Base-by-base conservation (phyloP, 495 filamentous ascomycete genomes). In the Penicillium malachiteum region DNA sequence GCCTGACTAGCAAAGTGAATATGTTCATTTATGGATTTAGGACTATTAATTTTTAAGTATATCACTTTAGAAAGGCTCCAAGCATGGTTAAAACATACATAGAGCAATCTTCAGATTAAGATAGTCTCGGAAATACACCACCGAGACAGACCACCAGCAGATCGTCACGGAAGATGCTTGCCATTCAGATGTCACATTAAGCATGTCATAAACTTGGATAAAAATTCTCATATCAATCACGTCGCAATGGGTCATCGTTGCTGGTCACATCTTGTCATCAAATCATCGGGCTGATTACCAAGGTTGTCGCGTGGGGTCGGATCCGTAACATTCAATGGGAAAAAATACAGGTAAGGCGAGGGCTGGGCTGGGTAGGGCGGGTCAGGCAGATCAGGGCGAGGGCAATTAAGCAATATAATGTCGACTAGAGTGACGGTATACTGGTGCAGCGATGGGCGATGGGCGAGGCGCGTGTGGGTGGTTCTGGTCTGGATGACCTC, bases 121-220 rank as follows among this genome's bases (percentile, higher is more conserved):
- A 35, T 44, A 18, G 40, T 26, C 34, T 40, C 46, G 46, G 26
- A 57, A 57, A 52, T 48, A 52, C 59, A 58, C 30, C 43, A 35
- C 53, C 55, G 40, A 62, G 33, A 43, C 50, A 55, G 56, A 62
- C 45, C 63, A 58, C 56, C 47, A 8, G 39, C 41, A 63, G 63
- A 52, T 60, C 54, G 50, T 50, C 57, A 38, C 37, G 43, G 51
- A 45, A 26, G 49, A 59, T 52, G 44, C 56, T 48, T 41, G 47
- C 47, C 47, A 39, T 55, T 8, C 34, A 54, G 42, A 30, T 49
- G 42, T 51, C 31, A 40, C 46, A 39, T 12, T 2, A 18, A 33
- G 39, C 32, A 42, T 34, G 16, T 34, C 16, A 21, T 21, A 30
- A 5, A n/a, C n/a, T n/a, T n/a, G n/a, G n/a, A 26, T 26, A 21